Conservation (phyloP, 1,284 basidiomycete species). For the Marasmius oreades region DNA sequence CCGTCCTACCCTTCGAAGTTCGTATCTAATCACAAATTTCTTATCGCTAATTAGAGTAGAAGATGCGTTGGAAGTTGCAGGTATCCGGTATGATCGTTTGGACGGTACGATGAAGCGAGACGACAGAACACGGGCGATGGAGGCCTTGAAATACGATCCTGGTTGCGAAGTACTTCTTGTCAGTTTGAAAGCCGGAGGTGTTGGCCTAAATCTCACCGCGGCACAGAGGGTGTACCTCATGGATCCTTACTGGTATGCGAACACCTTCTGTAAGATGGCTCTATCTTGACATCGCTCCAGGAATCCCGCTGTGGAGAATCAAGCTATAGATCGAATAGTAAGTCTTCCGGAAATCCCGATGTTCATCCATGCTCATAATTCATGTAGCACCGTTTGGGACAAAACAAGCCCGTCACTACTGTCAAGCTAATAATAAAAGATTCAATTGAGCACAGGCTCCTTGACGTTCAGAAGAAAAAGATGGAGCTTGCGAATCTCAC, state of each 20-base stretch:
- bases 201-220: conserved; percentile 92
- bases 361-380: conserved; percentile 12
- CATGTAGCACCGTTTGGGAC: conserved; percentile 84
- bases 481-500: conserved; percentile 90
- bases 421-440: conserved; percentile 91
- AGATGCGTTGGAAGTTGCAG: conserved; percentile 79
- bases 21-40: conserved; percentile 22
- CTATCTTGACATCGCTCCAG: conserved; percentile 34
- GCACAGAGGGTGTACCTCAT: conserved; percentile 91
- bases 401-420: conserved; percentile 87
- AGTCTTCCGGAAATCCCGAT: conserved; percentile 29
- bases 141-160: conserved; percentile 82
- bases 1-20: conserved; percentile 4
- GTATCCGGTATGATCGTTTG: conserved; percentile 84
- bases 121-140: conserved; percentile 87
- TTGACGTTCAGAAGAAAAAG: conserved; percentile 94
- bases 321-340: conserved; percentile 89
- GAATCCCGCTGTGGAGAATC: conserved; percentile 97
- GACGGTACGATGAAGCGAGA: conserved; percentile 98
- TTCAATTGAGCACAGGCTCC: conserved; percentile 86
- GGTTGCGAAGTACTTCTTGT: conserved; percentile 90
- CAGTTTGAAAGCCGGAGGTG: conserved; percentile 94
- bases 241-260: conserved; percentile 87
- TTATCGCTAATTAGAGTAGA: conserved; percentile 61
- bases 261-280: conserved; percentile 28